Conservation (phyloP, 2,329 filamentous ascomycete genomes). For the Pyricularia grisea region DNA sequence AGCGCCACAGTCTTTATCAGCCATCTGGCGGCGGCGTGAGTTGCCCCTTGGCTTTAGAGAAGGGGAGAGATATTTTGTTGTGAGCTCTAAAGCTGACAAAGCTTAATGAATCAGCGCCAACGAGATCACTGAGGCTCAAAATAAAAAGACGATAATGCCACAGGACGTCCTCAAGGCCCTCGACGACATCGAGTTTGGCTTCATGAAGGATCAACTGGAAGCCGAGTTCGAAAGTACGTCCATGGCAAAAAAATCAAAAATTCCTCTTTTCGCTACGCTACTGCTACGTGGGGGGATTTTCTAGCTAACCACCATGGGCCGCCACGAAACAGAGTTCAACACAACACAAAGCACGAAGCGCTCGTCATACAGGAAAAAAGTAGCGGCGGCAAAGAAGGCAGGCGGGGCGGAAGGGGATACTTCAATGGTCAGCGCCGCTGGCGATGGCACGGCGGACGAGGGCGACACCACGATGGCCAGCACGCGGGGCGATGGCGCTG, state of each 20-base stretch:
- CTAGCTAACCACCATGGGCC: not conserved
- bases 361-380: slow-evolving; percentile 61
- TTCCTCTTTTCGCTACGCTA: slow-evolving; percentile 3
- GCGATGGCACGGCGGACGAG: slow-evolving; percentile 11
- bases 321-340: slow-evolving; percentile 54
- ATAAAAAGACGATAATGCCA: slow-evolving; percentile 71
- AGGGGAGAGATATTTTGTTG: not conserved
- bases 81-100: not conserved
- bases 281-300: not conserved
- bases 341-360: slow-evolving; percentile 66
- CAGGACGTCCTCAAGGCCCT: slow-evolving; percentile 69
- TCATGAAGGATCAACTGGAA: slow-evolving; percentile 58
- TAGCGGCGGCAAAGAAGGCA: slow-evolving; percentile 52
- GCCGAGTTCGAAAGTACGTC: slow-evolving; percentile 65
- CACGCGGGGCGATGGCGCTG: slow-evolving; percentile 3
- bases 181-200: slow-evolving; percentile 68
- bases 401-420: slow-evolving; percentile 17
- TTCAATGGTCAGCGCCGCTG: slow-evolving; percentile 20
- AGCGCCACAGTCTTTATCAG: slow-evolving; percentile 78
- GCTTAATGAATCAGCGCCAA: slow-evolving; percentile 47
- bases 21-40: slow-evolving; percentile 67
- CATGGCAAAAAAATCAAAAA: not conserved
- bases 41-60: slow-evolving; percentile 9
- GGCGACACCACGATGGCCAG: slow-evolving; percentile 12
- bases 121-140: slow-evolving; percentile 54